Conservation (phyloP, 352 stramenopile species). For the Plasmopara viticola region DNA sequence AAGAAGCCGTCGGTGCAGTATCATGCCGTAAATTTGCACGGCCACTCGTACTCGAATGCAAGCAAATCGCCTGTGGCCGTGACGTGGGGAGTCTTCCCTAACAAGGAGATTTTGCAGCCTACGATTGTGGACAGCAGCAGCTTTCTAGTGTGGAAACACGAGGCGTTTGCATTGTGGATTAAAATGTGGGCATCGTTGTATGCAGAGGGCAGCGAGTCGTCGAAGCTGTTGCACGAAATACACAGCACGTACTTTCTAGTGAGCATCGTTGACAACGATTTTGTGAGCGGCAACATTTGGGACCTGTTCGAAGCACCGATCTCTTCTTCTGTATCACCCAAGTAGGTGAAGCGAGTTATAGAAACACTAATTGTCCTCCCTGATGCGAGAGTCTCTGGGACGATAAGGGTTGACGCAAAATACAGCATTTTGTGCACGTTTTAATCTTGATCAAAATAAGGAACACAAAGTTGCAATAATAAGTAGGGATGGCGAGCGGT, state of each 20-base stretch:
- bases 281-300: conserved; percentile 85
- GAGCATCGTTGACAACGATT: conserved; percentile 99
- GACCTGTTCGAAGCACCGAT: conserved; percentile 46
- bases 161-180: conserved; percentile 96
- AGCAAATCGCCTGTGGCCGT: conserved; percentile 91
- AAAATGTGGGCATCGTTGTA: conserved; percentile 96
- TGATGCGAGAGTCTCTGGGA: too few species aligned
- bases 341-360: too few species aligned
- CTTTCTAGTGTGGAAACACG: conserved; percentile 95
- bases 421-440: too few species aligned
- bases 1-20: conserved; percentile 85
- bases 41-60: conserved; percentile 89
- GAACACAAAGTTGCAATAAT: too few species aligned
- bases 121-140: conserved; percentile 97
- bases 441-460: too few species aligned
- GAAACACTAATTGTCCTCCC: too few species aligned
- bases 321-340: too few species aligned
- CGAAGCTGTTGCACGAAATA: conserved; percentile 92
- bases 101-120: conserved; percentile 94
- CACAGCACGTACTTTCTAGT: conserved; percentile 97
- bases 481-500: too few species aligned
- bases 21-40: conserved; percentile 85
- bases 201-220: conserved; percentile 83
- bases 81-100: conserved; percentile 98
- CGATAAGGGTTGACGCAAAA: too few species aligned